phyloP scores from a whole-genome alignment of 108 stramenopile genomes.

The Hondaea fermentalgiana region DNA sequence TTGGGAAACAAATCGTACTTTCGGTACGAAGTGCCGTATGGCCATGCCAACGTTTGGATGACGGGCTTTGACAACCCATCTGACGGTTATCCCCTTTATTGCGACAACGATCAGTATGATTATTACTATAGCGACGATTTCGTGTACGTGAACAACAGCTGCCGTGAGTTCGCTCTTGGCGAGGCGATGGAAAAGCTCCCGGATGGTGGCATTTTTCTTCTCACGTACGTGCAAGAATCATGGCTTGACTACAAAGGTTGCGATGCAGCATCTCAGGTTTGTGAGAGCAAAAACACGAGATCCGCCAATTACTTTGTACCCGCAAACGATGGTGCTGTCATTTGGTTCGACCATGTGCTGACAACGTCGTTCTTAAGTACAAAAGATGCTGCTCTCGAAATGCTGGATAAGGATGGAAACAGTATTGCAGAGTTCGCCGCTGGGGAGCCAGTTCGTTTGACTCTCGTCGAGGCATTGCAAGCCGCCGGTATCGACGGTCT shows the following conservation, averaged over 20 bases:
- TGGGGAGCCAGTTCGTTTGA: neutral
- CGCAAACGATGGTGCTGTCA: neutral
- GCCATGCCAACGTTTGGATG: neutral
- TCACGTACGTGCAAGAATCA: neutral
- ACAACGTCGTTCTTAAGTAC: neutral
- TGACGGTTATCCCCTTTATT: neutral
- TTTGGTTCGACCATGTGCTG: neutral
- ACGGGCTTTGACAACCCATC: neutral
- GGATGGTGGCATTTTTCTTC: neutral
- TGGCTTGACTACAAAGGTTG: neutral
- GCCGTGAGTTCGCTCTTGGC: neutral
- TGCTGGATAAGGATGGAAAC: neutral
- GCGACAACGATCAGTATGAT: neutral
- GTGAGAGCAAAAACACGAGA: neutral
- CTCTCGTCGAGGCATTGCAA: neutral
- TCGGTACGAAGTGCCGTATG: neutral
- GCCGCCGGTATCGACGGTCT: neutral
- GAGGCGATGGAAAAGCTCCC: neutral
- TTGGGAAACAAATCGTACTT: neutral
- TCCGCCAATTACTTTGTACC: neutral
- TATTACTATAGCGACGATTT: neutral
- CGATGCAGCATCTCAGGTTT: neutral
- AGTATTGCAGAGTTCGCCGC: neutral
- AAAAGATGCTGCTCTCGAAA: neutral
- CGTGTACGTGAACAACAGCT: neutral